Conservation (phyloP, 306 rosid genomes). For the Cucurbita pepo region DNA sequence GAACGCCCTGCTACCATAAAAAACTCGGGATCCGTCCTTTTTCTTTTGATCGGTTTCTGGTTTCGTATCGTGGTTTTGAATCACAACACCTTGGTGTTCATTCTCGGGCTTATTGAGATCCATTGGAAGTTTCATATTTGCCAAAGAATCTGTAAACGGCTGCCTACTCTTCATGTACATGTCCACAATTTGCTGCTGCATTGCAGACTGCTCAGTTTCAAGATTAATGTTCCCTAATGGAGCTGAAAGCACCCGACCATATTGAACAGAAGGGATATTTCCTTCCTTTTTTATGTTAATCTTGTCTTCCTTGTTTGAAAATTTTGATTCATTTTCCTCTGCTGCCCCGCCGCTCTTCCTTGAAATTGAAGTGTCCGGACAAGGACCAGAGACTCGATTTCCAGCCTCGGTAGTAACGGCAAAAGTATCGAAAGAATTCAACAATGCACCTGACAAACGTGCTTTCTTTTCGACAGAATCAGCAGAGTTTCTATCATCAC, state of each 20-base stretch:
- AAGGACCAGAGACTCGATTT: conserved; percentile 18
- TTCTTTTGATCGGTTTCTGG: conserved; percentile 41
- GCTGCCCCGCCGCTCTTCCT: conserved; percentile 26
- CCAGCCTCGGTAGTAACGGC: conserved; percentile 11
- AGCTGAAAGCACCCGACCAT: conserved; percentile 46
- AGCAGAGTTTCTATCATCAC: conserved; percentile 50
- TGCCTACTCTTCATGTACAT: conserved; percentile 93
- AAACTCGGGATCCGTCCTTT: conserved; percentile 70
- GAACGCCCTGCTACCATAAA: conserved; percentile 79
- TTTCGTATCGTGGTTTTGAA: conserved; percentile 18
- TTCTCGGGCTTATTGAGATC: conserved; percentile 41
- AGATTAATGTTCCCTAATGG: conserved; percentile 52
- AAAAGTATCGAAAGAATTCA: conserved; percentile 17
- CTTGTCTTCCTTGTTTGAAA: conserved; percentile 26
- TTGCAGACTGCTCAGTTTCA: conserved; percentile 65
- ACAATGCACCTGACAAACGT: conserved; percentile 13
- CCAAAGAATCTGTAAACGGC: conserved; percentile 71
- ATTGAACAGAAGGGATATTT: conserved; percentile 14
- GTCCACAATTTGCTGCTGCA: conserved; percentile 82
- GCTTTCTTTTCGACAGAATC: conserved; percentile 43
- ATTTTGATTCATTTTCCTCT: conserved; percentile 27
- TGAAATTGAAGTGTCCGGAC: conserved; percentile 61
- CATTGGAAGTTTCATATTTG: conserved; percentile 85
- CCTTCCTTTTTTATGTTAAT: conserved; percentile 11
- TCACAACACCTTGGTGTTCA: conserved; percentile 30